A percentile compares a stretch with the other conserved stretches of the same genome.
These are phyloP conservation scores for Suhomyces chickasaworum DNA, from an alignment of 1,139 yeast genomes.

Conservation along the genomic window DNA sequence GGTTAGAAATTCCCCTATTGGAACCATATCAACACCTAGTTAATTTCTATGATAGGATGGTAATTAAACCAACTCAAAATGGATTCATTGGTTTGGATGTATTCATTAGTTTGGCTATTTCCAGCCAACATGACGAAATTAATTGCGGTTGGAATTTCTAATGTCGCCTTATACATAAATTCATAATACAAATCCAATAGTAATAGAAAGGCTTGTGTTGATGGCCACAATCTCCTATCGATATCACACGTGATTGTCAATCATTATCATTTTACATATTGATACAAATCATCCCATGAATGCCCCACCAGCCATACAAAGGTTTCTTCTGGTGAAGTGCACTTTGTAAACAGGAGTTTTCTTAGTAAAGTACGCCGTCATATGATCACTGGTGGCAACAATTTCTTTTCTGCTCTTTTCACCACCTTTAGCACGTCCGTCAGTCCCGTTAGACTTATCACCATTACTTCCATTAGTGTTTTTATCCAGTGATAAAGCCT, in stretches of 20 bases:
- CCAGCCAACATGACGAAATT: too few relatives aligned
- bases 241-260: neutral
- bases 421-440: constrained; percentile 14
- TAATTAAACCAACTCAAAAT: neutral
- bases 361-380: constrained; percentile 92
- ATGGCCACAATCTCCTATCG: neutral
- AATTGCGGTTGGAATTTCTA: too few relatives aligned
- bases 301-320: constrained; percentile 93
- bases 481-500: constrained; percentile 51
- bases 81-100: neutral
- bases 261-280: neutral
- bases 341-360: constrained; percentile 93
- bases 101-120: too few relatives aligned
- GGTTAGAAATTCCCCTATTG: neutral
- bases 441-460: constrained; percentile 13
- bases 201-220: neutral
- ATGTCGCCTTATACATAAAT: neutral
- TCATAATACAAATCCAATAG: neutral
- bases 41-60: too few relatives aligned
- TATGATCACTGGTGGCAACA: constrained; percentile 81
- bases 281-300: constrained; percentile 32
- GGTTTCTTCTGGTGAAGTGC: constrained; percentile 84
- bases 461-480: constrained; percentile 17
- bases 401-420: constrained; percentile 65
- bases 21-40: too few relatives aligned